phyloP scores from a whole-genome alignment of 1,139 yeast species.

The Yamadazyma friedrichii region DNA sequence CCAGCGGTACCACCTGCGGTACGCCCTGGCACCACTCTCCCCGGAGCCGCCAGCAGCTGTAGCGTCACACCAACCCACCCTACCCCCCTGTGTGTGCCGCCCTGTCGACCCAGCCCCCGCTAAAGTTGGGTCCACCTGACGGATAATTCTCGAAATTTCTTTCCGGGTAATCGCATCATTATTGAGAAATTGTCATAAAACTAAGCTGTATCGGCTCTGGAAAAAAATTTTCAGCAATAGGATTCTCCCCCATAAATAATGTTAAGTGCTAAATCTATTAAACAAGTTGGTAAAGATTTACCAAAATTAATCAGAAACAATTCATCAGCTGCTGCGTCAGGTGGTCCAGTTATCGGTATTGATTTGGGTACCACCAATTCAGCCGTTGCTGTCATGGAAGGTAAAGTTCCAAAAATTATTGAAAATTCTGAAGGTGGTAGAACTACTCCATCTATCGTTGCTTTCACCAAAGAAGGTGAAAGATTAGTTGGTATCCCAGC shows the following conservation, averaged over 20 bases:
- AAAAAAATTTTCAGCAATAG: constrained; percentile 5
- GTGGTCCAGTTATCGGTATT: constrained; percentile 91
- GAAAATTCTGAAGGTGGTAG: constrained; percentile 99
- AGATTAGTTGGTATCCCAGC: constrained; percentile 97
- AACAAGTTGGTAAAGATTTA: constrained; percentile 43
- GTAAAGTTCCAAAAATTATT: constrained; percentile 92
- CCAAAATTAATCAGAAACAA: constrained; percentile 52
- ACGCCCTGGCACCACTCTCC: not conserved
- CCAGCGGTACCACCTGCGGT: not conserved
- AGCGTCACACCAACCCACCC: not conserved
- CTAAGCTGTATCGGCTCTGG: not conserved
- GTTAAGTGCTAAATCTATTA: constrained; percentile 47
- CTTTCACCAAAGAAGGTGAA: constrained; percentile 90
- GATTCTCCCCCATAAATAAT: constrained; percentile 16
- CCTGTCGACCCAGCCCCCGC: too few species aligned
- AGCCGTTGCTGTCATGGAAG: constrained; percentile 90
- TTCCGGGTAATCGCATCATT: constrained; percentile 24
- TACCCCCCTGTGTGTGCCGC: too few species aligned
- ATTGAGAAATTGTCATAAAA: not conserved
- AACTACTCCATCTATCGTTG: constrained; percentile 98
- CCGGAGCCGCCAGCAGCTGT: not conserved
- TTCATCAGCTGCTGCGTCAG: constrained; percentile 51
- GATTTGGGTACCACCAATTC: constrained; percentile 99
- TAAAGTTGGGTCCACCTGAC: not conserved
- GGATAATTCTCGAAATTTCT: constrained; percentile 19